Conservation (phyloP, 192 early-diverging fungal genomes). For the Thoreauomyces humboldtii region DNA sequence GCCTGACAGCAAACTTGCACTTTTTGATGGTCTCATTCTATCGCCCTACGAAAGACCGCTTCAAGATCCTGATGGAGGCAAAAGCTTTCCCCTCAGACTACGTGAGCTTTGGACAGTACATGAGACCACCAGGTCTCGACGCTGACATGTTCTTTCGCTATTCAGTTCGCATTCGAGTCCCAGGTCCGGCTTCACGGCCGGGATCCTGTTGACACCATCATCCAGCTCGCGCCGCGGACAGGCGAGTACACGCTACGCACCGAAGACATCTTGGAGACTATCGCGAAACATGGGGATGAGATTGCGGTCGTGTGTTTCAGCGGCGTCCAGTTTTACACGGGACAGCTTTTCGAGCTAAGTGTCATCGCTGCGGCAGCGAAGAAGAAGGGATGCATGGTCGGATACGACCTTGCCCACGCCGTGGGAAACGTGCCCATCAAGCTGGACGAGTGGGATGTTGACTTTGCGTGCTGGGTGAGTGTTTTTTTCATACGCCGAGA, state of each 20-base stretch:
- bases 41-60: constrained; percentile 67
- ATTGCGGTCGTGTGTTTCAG: constrained; percentile 87
- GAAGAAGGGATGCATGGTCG: constrained; percentile 81
- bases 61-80: constrained; percentile 86
- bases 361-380: constrained; percentile 81
- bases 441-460: constrained; percentile 93
- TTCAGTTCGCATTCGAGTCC: constrained; percentile 82
- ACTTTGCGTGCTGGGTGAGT: constrained; percentile 89
- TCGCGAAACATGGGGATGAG: constrained; percentile 67
- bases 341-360: constrained; percentile 79
- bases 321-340: constrained; percentile 95
- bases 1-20: constrained; percentile 90
- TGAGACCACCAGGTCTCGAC: neutral
- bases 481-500: neutral
- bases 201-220: constrained; percentile 66
- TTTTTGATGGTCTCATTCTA: constrained; percentile 91
- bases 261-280: constrained; percentile 76
- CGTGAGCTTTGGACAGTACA: constrained; percentile 33
- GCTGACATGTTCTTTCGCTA: neutral
- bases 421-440: constrained; percentile 86
- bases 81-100: constrained; percentile 95
- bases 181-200: constrained; percentile 83
- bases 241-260: constrained; percentile 72
- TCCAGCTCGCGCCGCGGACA: constrained; percentile 68
- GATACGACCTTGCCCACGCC: constrained; percentile 94